phyloP scores from a whole-genome alignment of 768 basidiomycete species.

The Postia placenta region DNA sequence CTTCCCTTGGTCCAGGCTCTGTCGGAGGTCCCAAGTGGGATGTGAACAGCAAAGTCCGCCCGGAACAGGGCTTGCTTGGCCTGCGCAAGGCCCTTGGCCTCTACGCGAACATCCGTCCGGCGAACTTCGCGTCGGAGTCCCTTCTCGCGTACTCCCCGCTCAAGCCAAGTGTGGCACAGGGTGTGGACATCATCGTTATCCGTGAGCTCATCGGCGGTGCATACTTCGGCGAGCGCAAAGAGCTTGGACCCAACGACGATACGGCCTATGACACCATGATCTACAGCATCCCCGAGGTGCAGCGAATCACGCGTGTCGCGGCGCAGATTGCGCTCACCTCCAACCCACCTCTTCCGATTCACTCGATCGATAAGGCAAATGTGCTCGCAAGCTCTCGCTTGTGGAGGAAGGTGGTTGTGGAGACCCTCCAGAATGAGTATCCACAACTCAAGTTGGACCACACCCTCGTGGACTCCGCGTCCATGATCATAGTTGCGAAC shows the following conservation, averaged over 20 bases:
- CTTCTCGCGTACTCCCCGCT: constrained; percentile 86
- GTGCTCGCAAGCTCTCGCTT: constrained; percentile 91
- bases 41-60: constrained; percentile 79
- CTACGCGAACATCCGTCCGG: constrained; percentile 97
- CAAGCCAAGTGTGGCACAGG: constrained; percentile 73
- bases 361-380: constrained; percentile 98
- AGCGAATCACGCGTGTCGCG: constrained; percentile 93
- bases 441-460: constrained; percentile 86
- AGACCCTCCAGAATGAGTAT: constrained; percentile 79
- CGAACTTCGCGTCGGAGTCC: constrained; percentile 89
- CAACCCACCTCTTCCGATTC: constrained; percentile 82
- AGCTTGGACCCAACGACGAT: constrained; percentile 66
- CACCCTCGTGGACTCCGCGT: constrained; percentile 90
- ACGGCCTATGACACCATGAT: constrained; percentile 89
- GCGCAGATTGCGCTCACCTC: constrained; percentile 83
- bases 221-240: constrained; percentile 93
- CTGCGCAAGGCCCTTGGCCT: constrained; percentile 91
- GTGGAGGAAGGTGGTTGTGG: constrained; percentile 91
- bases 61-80: constrained; percentile 83
- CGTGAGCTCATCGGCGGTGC: constrained; percentile 95
- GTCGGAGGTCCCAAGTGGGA: constrained; percentile 99
- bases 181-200: constrained; percentile 88
- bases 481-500: constrained; percentile 89
- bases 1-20: constrained; percentile 54
- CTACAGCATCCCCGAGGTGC: constrained; percentile 87